phyloP scores from a whole-genome alignment of 176 grass and related monocot genomes.

The Urochloa ruziziensis region DNA sequence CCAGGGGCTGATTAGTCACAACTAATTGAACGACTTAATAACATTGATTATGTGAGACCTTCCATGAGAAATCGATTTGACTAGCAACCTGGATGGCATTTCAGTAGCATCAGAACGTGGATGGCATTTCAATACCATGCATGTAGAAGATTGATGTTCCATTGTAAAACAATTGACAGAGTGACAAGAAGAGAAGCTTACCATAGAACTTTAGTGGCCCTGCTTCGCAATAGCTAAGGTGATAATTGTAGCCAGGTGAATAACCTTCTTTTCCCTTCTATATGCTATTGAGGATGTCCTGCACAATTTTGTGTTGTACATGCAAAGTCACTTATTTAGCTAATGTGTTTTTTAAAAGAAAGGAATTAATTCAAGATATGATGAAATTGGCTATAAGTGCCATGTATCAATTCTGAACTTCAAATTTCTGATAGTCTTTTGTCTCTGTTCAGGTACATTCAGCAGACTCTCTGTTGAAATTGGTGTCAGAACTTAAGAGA shows the following conservation, averaged over 20 bases:
- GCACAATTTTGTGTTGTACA: neutral
- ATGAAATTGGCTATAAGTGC: neutral
- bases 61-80: too few species aligned
- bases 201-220: neutral
- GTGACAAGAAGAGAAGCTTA: neutral
- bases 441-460: slow-evolving; percentile 66
- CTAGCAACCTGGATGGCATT: neutral
- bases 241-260: neutral
- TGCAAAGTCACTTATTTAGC: neutral
- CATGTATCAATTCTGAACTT: neutral
- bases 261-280: neutral
- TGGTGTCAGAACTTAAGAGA: slow-evolving; percentile 88
- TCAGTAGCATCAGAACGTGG: neutral
- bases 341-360: neutral
- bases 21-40: too few species aligned
- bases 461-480: slow-evolving; percentile 75
- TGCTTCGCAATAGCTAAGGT: too few species aligned
- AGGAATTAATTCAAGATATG: neutral
- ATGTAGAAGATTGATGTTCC: neutral
- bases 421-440: neutral
- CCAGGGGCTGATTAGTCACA: too few species aligned
- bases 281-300: neutral
- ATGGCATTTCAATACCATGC: neutral
- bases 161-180: neutral
- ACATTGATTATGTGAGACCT: too few species aligned